These are phyloP conservation scores for Ceratocystis colombiana DNA, from an alignment of 2,329 filamentous ascomycete genomes.

Conservation along the genomic window DNA sequence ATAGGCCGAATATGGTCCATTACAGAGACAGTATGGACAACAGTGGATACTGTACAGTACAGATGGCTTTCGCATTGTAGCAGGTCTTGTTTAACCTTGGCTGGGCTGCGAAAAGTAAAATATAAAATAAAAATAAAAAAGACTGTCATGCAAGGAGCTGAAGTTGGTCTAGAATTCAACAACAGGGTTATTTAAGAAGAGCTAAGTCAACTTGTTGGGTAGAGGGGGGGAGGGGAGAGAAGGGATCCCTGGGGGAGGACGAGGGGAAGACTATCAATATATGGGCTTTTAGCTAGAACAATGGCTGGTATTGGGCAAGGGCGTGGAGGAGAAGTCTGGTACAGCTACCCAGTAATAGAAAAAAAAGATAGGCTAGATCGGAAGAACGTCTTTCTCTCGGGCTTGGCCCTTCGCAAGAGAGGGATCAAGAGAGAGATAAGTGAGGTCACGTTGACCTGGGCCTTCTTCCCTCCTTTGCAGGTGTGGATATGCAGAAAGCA, in stretches of 20 bases:
- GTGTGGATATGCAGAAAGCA: not conserved
- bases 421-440: not conserved
- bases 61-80: too few species aligned
- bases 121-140: too few species aligned
- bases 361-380: not conserved
- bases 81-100: not conserved
- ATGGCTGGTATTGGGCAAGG: conserved; percentile 9
- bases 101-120: not conserved
- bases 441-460: not conserved
- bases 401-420: not conserved
- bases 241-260: not conserved
- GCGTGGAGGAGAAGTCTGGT: not conserved
- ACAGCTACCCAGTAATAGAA: not conserved
- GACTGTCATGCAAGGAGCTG: conserved; percentile 6
- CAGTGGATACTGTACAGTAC: not conserved
- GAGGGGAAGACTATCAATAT: not conserved
- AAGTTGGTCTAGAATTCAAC: conserved; percentile 10
- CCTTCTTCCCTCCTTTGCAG: too few species aligned
- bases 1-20: not conserved
- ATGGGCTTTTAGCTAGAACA: not conserved
- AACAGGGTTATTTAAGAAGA: not conserved
- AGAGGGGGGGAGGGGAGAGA: not conserved
- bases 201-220: not conserved
- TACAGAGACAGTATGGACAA: not conserved
- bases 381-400: not conserved